Conservation (phyloP, 345 rosid species). For the Hirschfeldia incana region DNA sequence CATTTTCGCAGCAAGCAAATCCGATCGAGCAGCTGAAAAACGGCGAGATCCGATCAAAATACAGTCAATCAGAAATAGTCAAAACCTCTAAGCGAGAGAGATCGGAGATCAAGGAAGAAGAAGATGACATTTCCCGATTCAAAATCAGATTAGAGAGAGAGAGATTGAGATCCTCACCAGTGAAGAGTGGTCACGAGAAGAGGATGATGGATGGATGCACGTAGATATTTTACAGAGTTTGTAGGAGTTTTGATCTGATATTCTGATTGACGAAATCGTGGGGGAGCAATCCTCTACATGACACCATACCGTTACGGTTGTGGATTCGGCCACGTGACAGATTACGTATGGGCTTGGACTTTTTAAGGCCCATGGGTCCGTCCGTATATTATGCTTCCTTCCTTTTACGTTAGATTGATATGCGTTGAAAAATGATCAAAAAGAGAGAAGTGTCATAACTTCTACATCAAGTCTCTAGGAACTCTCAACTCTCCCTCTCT, state of each 20-base stretch:
- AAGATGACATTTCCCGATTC: constrained; percentile 12
- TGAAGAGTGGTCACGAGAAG: background rate
- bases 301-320: background rate
- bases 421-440: no score
- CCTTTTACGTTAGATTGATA: no score
- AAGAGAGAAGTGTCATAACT: no score
- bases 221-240: background rate
- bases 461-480: no score
- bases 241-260: background rate
- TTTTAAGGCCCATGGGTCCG: background rate
- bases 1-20: constrained; percentile 49
- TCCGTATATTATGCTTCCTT: background rate
- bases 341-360: background rate
- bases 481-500: no score
- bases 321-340: background rate
- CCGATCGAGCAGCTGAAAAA: background rate
- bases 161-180: background rate
- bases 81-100: background rate
- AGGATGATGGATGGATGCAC: background rate
- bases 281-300: background rate
- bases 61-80: constrained; percentile 8
- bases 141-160: background rate
- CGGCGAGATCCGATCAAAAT: constrained; percentile 42
- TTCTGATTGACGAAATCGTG: background rate
- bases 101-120: constrained; percentile 21